Base-by-base conservation (phyloP, 2,329 filamentous ascomycete genomes). In the Eurotiales sp. region DNA sequence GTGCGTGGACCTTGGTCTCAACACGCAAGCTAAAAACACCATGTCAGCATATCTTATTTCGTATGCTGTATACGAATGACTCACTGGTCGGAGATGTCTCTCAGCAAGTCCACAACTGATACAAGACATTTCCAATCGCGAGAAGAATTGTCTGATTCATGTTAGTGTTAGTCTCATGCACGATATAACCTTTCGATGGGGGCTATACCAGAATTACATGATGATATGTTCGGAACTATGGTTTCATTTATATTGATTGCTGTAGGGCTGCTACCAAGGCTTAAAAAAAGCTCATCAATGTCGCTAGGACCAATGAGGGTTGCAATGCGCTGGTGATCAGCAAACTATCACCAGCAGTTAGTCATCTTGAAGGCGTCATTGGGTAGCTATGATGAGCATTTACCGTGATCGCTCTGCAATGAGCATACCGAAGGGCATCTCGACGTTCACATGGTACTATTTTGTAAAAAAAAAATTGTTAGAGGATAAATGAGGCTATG, bases 341-440 rank as follows among this genome's bases (percentile, higher is more conserved):
- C 52, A 52, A 60, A 53, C 69, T 72, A 17, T 14, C 23, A 11
- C 10, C 37, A 17, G n/a, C 10, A 27, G 27, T 47, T 36, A 46
- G 43, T 15, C 23, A 25, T 2, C 11, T 43, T 17, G 8, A 32
- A 41, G 25, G 12, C 46, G 61, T 58, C 27, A 45, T 32, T n/a
- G 22, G 40, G 12, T 29, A 19, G 30, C 23, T 17, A 8, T 8
- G 12, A 14, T 8, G 11, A n/a, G 6, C 15, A 4, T 27, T 25
- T 29, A 73, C 69, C 47, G 80, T 68, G 3, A 89, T 66, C 40
- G 71, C 62, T 45, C 77, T 76, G 50, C 77, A 72, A 63, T 89
- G 90, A 53, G 84, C 80, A 50, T 76, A 66, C 45, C 82, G 77
- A 37, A 88, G 64, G 40, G 80, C 74, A 37, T 75, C 70, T 27